Base-by-base conservation (phyloP, 768 basidiomycete species). In the Mycena polygramma region DNA sequence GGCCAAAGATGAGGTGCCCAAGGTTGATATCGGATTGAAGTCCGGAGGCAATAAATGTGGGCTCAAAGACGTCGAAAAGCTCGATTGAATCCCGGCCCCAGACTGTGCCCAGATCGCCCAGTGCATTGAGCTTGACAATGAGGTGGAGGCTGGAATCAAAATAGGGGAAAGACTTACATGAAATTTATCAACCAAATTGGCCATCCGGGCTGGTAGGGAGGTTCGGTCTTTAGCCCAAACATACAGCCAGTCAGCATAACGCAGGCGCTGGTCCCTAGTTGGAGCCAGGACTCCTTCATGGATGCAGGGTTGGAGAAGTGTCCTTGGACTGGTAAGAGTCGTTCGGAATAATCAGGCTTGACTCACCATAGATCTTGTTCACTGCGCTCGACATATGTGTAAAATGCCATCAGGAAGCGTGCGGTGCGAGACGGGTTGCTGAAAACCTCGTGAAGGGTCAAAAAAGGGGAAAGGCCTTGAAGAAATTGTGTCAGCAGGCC, bases 221-320 rank as follows among this genome's bases (percentile, higher is more conserved):
- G 59, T 41, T 1, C 41, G 26, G 8, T 64, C 57, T 59, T 76
- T 75, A 8, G 54, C 77, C 70, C 66, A 75, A 3, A 78, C 73
- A 66, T 74, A 72, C 17, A 78, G 72, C 77, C 75, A 76, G 22
- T 68, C 43, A 15, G 37, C 57, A 62, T 78, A 76, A 20, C 36
- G 35, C 15, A 74, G 59, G 7, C 70, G 55, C 36, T 78, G 66
- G 5, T 58, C 35, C 52, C 2, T 43, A 30, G 68, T 70, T n/a
- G 71, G 71, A 7, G 70, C 67, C 17, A 74, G 49, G 45, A 73
- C 51, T 6, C 69, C 58, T 48, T 69, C 57, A 11, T 26, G 22
- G 19, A 63, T 53, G n/a, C 60, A 62, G 4, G 48, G 60, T 37
- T 22, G 30, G n/a, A 62, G 30, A 17, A 62, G 60, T 5, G 30